Evolutionary conservation across 495 filamentous ascomycete genomes (phyloP).

Genomic region (Pyrenopolyporus hunteri): DNA sequence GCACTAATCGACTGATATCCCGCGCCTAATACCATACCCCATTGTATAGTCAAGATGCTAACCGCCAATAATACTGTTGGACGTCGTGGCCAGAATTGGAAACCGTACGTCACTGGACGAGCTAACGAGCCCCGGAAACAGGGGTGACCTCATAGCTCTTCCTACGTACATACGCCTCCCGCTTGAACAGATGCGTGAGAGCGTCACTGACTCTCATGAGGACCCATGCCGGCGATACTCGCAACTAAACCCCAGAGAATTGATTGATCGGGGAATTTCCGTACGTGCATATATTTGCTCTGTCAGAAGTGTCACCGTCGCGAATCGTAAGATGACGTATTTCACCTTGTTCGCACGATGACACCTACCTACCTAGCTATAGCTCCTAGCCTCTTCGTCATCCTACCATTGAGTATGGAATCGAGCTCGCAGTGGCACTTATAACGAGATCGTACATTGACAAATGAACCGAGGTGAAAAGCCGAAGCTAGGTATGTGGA

Average conservation of each 20-base stretch:
- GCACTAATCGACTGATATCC: conserved; percentile 3
- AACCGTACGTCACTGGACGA: conserved; percentile 25
- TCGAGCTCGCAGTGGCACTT: too few relatives aligned
- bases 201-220: too few relatives aligned
- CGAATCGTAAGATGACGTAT: too few relatives aligned
- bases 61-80: conserved; percentile 4
- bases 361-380: neutral
- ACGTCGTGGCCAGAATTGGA: conserved; percentile 6
- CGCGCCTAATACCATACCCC: too few relatives aligned
- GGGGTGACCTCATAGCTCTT: conserved; percentile 16
- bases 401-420: neutral
- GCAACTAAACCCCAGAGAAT: too few relatives aligned
- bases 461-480: neutral
- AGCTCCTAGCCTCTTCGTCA: neutral
- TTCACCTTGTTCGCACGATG: neutral
- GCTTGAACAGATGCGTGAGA: too few relatives aligned
- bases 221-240: too few relatives aligned
- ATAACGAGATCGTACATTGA: neutral
- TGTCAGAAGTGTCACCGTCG: too few relatives aligned
- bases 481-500: neutral
- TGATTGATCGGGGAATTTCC: too few relatives aligned
- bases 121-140: conserved; percentile 4
- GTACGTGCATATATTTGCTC: too few relatives aligned
- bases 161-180: neutral
- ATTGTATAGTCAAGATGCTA: neutral